A percentile compares a stretch with the other conserved stretches of the same genome.
These are phyloP conservation scores for Trichoderma brevicompactum DNA, from an alignment of 2,329 filamentous ascomycete species.

Conservation along the genomic window DNA sequence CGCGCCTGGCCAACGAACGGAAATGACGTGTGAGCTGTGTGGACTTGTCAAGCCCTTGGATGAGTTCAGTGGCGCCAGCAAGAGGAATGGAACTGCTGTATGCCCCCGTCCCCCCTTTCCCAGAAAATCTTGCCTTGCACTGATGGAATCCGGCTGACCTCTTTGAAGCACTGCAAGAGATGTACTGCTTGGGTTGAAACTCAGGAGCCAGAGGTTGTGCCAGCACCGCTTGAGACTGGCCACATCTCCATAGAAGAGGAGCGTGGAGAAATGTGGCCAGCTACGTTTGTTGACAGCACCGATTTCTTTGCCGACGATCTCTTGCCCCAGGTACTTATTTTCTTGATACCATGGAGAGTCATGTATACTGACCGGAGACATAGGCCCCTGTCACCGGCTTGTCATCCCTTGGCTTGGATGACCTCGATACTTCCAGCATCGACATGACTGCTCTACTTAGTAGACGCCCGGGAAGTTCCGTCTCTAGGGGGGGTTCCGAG, in stretches of 20 bases:
- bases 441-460: constrained; percentile 4
- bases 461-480: not conserved
- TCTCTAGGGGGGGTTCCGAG: not conserved
- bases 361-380: constrained; percentile 24
- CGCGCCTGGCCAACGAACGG: constrained; percentile 33
- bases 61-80: constrained; percentile 40
- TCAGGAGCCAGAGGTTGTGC: constrained; percentile 42
- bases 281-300: constrained; percentile 28
- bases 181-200: constrained; percentile 45
- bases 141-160: constrained; percentile 21
- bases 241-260: constrained; percentile 42
- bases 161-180: constrained; percentile 40
- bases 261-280: constrained; percentile 27
- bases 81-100: constrained; percentile 39
- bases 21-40: constrained; percentile 43
- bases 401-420: constrained; percentile 34
- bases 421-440: constrained; percentile 11
- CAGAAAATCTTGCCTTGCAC: not conserved
- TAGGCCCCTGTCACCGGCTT: constrained; percentile 39
- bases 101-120: constrained; percentile 30
- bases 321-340: constrained; percentile 31
- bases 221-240: constrained; percentile 40
- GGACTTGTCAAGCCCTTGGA: constrained; percentile 35
- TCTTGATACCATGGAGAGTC: no score
- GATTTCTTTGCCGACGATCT: constrained; percentile 38